A percentile compares a stretch with the other conserved stretches of the same genome.
These are phyloP conservation scores for Flaveria trinervia DNA, from an alignment of 129 eudicot species.

Conservation along the genomic window DNA sequence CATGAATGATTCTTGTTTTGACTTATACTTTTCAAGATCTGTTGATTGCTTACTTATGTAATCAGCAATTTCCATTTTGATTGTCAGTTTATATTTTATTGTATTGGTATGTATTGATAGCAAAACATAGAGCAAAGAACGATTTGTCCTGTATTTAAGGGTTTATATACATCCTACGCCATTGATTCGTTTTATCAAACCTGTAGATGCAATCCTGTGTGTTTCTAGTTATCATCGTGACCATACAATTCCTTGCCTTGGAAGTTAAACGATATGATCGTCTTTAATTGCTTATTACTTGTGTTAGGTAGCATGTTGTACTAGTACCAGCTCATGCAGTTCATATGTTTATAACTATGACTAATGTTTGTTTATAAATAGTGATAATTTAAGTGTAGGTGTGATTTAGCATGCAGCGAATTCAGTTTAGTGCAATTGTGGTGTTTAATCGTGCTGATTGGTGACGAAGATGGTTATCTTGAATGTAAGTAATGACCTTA, in stretches of 20 bases:
- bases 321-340: not conserved
- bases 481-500: not conserved
- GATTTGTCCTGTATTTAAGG: not conserved
- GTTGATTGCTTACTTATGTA: constrained; percentile 15
- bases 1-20: constrained; percentile 28
- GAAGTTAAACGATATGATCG: not conserved
- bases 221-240: not conserved
- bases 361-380: not conserved
- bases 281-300: not conserved
- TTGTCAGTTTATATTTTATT: not conserved
- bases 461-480: not conserved
- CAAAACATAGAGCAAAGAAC: constrained; percentile 6
- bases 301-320: not conserved
- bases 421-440: constrained; percentile 6
- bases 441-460: not conserved
- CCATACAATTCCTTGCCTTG: not conserved
- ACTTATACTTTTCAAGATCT: constrained; percentile 34
- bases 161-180: constrained; percentile 13
- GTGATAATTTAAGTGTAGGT: not conserved
- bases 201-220: not conserved
- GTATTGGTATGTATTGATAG: constrained; percentile 17
- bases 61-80: constrained; percentile 18
- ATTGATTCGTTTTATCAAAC: not conserved
- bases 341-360: not conserved
- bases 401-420: not conserved